Base-by-base conservation (phyloP, 768 basidiomycete genomes). In the Russula sp. region DNA sequence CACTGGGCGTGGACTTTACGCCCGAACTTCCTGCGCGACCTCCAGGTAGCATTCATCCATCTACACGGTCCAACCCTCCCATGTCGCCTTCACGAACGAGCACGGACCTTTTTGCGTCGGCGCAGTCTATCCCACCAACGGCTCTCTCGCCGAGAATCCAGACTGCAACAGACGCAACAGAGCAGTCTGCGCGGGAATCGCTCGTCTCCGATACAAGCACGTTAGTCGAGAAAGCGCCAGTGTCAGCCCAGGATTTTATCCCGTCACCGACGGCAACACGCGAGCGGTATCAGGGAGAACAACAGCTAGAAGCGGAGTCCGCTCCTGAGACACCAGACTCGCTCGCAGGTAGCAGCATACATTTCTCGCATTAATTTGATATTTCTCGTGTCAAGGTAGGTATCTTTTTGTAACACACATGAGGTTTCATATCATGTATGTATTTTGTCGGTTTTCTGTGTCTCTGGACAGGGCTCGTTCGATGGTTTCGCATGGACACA, bases 21-120 rank as follows among this genome's bases (percentile, higher is more conserved):
- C 90, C 90, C 0, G 81, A 80, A 42, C 78, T 91, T 24, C 90
- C 90, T 8, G 71, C 81, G 5, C 83, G 87, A 30, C 90, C 90
- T 3, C 76, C 82, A 16, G 82, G 79, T 52, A 92, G 90, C 71
- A 92, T 92, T 59, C 90, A 92, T 67, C 90, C 90, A 14, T 90
- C 89, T 14, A 76, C 84, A 26, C 83, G 89, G 30, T 50, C 42
- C 54, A 55, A 51, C 26, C 44, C 63, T 42, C 54, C 54, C 5
- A 59, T 52, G 66, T 65, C 60, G 34, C 59, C 64, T 7, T 34
- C 55, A 6, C 55, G 60, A n/a, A 24, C 38, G 11, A 22, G 42
- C 1, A 14, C 16, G 20, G 64, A 65, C 38, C 40, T 44, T 49
- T 46, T 32, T 1, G 14, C 36, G 36, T 0, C 30, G 18, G 16